phyloP scores from a whole-genome alignment of 495 filamentous ascomycete genomes.

The Xylaria flabelliformis region DNA sequence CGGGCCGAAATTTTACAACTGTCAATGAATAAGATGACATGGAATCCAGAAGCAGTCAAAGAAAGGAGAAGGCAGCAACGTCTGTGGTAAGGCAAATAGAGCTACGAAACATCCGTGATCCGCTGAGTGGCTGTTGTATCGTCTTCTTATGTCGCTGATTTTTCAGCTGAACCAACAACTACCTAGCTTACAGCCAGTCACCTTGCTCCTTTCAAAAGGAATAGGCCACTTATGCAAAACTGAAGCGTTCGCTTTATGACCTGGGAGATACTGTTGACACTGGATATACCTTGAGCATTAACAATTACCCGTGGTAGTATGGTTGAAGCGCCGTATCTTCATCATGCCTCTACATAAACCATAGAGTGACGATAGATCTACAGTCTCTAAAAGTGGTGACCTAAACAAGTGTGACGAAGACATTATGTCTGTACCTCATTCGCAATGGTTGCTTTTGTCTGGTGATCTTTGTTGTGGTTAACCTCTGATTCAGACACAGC shows the following conservation, averaged over 20 bases:
- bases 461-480: background rate
- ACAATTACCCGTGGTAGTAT: background rate
- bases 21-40: background rate
- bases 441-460: background rate
- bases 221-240: slow-evolving; percentile 2
- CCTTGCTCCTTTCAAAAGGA: background rate
- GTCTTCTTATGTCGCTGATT: slow-evolving; percentile 17
- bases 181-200: slow-evolving; percentile 2
- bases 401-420: background rate
- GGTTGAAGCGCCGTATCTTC: background rate
- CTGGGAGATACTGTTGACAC: background rate
- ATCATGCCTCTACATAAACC: background rate
- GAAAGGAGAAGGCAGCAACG: slow-evolving; percentile 13
- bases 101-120: background rate
- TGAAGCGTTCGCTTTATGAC: background rate
- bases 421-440: background rate
- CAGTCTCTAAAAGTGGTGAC: background rate
- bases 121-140: slow-evolving; percentile 16
- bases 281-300: background rate
- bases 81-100: slow-evolving; percentile 19
- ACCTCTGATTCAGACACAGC: background rate
- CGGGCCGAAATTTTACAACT: slow-evolving; percentile 8
- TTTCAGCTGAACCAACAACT: slow-evolving; percentile 18
- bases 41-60: slow-evolving; percentile 7
- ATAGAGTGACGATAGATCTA: background rate